Evolutionary conservation across 805 yeast genomes (phyloP).

Genomic region (Helenozyma baotianmanensis): DNA sequence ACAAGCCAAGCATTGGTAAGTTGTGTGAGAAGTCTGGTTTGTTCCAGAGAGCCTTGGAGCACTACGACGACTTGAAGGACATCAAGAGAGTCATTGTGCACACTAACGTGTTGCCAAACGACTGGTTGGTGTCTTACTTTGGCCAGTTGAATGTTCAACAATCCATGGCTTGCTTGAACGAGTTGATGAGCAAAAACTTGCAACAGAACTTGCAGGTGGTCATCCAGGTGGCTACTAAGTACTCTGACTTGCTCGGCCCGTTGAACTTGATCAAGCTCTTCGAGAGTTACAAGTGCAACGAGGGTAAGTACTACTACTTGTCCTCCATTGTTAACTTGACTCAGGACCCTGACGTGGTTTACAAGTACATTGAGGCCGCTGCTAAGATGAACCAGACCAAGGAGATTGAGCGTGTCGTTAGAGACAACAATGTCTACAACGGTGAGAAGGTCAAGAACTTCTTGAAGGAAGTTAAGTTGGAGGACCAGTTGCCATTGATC

Average conservation of each 20-base stretch:
- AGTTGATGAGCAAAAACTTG: slow-evolving; percentile 71
- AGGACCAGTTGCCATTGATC: slow-evolving; percentile 93
- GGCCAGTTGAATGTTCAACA: slow-evolving; percentile 95
- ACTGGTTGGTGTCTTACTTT: slow-evolving; percentile 89
- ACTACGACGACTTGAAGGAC: slow-evolving; percentile 90
- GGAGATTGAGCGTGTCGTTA: slow-evolving; percentile 93
- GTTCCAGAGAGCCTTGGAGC: slow-evolving; percentile 92
- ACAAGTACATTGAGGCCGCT: slow-evolving; percentile 94
- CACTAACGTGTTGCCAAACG: slow-evolving; percentile 78
- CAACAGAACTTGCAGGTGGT: slow-evolving; percentile 89
- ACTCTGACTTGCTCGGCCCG: slow-evolving; percentile 89
- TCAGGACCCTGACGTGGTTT: slow-evolving; percentile 91
- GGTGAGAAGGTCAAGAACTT: slow-evolving; percentile 97
- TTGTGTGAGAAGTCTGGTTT: slow-evolving; percentile 96
- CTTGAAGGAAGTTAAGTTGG: slow-evolving; percentile 87
- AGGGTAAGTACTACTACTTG: slow-evolving; percentile 91
- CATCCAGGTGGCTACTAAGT: slow-evolving; percentile 95
- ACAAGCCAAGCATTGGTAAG: slow-evolving; percentile 86
- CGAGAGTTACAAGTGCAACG: slow-evolving; percentile 88
- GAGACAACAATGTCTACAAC: slow-evolving; percentile 90
- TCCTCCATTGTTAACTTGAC: slow-evolving; percentile 90
- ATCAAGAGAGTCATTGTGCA: slow-evolving; percentile 92
- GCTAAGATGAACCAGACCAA: slow-evolving; percentile 83
- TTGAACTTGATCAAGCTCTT: slow-evolving; percentile 79
- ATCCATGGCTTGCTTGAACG: slow-evolving; percentile 79